Conservation (phyloP, 352 stramenopile species). For the Globisporangium alternatum region DNA sequence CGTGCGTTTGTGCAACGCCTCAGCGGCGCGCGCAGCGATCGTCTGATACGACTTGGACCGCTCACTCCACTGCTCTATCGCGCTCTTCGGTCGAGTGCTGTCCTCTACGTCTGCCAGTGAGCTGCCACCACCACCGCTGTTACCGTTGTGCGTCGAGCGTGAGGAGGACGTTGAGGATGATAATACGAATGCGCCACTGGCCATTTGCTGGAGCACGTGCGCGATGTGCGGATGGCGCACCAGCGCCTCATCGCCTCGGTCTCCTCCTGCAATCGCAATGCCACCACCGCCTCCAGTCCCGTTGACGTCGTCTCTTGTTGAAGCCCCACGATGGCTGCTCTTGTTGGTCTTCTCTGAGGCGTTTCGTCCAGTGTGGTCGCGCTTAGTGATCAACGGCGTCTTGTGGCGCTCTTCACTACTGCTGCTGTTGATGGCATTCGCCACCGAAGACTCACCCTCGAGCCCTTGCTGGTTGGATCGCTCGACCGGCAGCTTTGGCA, state of each 20-base stretch:
- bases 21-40: conserved; percentile 29
- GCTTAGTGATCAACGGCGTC: not conserved
- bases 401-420: not conserved
- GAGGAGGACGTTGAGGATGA: not conserved
- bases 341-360: not conserved
- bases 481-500: conserved; percentile 2
- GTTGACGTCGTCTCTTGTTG: not conserved
- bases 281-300: not conserved
- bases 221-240: conserved; percentile 44
- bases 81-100: not conserved
- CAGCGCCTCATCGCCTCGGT: conserved; percentile 26
- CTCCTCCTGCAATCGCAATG: not conserved
- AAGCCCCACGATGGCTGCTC: not conserved
- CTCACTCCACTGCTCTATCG: conserved; percentile 41
- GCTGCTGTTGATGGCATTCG: too few species aligned
- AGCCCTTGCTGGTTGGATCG: not conserved
- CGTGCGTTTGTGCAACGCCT: conserved; percentile 25
- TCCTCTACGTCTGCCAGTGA: not conserved
- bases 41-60: conserved; percentile 44
- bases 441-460: not conserved
- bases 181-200: conserved; percentile 3
- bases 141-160: not conserved
- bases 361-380: not conserved
- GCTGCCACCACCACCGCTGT: not conserved
- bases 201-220: conserved; percentile 37